Percentiles rank a stretch among this genome's conserved stretches.
Conservation (phyloP, 345 rosid genomes). For the Hevea brasiliensis region DNA sequence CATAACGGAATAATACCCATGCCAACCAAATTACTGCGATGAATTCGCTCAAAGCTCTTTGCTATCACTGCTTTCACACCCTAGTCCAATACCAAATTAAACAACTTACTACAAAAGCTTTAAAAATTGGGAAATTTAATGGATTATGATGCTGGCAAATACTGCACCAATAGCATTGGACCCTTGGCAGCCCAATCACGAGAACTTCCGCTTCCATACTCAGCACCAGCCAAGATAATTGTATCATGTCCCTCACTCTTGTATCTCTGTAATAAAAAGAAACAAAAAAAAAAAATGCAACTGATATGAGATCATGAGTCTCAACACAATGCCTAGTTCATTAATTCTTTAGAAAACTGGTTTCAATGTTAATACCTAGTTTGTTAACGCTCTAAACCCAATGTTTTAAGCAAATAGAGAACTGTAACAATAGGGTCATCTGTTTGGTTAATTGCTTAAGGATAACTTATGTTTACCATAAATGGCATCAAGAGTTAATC, state of each 20-base stretch:
- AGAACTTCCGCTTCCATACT: constrained; percentile 96
- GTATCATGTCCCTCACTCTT: constrained; percentile 67
- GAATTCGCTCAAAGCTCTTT: constrained; percentile 88
- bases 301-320: background rate
- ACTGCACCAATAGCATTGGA: constrained; percentile 75
- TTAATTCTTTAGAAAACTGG: background rate
- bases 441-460: background rate
- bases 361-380: background rate
- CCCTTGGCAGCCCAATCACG: constrained; percentile 99
- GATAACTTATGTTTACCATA: background rate
- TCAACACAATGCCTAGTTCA: background rate
- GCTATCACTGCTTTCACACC: constrained; percentile 92
- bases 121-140: background rate
- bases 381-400: background rate
- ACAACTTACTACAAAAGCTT: background rate
- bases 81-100: constrained; percentile 37
- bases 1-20: constrained; percentile 86
- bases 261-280: constrained; percentile 56
- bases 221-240: constrained; percentile 82
- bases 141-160: background rate
- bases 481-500: background rate
- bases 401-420: background rate
- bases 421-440: background rate
- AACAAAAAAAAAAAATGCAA: background rate
- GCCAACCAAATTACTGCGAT: constrained; percentile 84